A percentile compares a stretch with the other conserved stretches of the same genome.
Evolutionary conservation across 2,329 filamentous ascomycete genomes (phyloP).

Genomic region (Penicillium sclerotiorum): DNA sequence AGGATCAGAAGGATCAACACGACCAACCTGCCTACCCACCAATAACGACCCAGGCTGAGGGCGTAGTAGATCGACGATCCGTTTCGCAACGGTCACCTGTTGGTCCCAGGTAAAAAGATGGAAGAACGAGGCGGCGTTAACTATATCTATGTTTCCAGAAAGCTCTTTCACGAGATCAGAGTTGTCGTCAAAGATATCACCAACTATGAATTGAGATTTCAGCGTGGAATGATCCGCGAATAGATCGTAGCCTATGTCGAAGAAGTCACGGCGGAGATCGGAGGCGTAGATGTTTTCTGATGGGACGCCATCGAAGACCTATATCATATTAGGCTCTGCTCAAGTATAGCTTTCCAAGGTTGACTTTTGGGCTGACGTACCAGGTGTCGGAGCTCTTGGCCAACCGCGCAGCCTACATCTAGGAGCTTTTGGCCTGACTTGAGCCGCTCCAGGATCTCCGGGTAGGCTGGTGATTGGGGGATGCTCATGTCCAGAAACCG

Average conservation of each 20-base stretch:
- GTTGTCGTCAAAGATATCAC: conserved; percentile 42
- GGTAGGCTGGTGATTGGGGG: conserved; percentile 21
- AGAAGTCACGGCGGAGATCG: conserved; percentile 54
- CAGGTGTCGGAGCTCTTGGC: conserved; percentile 27
- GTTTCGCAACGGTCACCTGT: conserved; percentile 34
- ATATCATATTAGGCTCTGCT: neutral
- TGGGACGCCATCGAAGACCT: conserved; percentile 51
- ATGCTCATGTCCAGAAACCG: conserved; percentile 26
- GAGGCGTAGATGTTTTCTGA: conserved; percentile 53
- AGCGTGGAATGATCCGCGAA: conserved; percentile 57
- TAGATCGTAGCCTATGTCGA: conserved; percentile 64
- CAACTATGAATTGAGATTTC: conserved; percentile 40
- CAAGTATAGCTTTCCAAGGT: no score
- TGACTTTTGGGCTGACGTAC: no score
- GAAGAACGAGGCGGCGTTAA: conserved; percentile 47
- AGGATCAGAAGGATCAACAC: conserved; percentile 13
- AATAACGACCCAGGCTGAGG: conserved; percentile 26
- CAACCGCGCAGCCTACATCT: conserved; percentile 27
- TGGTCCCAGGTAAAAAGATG: conserved; percentile 44
- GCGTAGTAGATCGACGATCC: conserved; percentile 35
- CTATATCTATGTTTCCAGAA: conserved; percentile 38
- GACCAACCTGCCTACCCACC: conserved; percentile 27
- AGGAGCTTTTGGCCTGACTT: conserved; percentile 25
- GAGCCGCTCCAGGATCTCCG: conserved; percentile 22
- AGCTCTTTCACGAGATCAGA: conserved; percentile 30